Base-by-base conservation (phyloP, 1,139 yeast genomes). In the Protomyces inundatus region DNA sequence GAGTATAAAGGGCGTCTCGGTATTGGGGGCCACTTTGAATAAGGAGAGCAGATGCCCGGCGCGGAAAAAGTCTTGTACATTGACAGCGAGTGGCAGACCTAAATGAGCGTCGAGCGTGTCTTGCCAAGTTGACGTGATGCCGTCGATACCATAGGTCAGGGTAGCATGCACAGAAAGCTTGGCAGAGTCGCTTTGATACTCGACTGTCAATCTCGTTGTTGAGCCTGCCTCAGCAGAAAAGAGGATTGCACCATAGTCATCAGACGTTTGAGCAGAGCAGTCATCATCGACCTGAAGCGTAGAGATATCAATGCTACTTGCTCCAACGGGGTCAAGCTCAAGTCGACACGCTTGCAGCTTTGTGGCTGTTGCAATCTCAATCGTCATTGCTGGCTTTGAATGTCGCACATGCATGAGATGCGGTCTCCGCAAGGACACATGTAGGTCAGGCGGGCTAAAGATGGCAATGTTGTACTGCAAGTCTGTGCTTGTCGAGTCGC, bases 11-110 rank as follows among this genome's bases (percentile, higher is more conserved):
- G 55, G 14, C 0, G 95, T 95, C 10, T 74, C 72, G 9, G 75
- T 76, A 0, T 79, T 78, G 2, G 90, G 80, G 9, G 90, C 86
- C 54, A 88, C 79, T 32, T 86, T 83, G 70, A 86, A 88, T 68
- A 84, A 85, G 2, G 91, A 85, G 69, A 82, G 86, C 1, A 88
- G 76, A 5, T 53, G 54, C 16, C 39, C 74, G 0, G 80, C 72
- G 65, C 82, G 82, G 75, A 87, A 87, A 12, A 85, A 83, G 72
- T 88, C 95, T 70, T 87, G 91, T 1, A 88, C 95, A 1, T 88
- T 82, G 0, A 88, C 91, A 0, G 90, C 85, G 45, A 88, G 76
- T 0, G 84, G 77, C 4, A 84, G 80, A 66, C 48, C 10, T 10
- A 50, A 4, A 7, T 56, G 16, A 23, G 57, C 16, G 2, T 6